Conservation (phyloP, 768 basidiomycete species). For the Imleria badia region DNA sequence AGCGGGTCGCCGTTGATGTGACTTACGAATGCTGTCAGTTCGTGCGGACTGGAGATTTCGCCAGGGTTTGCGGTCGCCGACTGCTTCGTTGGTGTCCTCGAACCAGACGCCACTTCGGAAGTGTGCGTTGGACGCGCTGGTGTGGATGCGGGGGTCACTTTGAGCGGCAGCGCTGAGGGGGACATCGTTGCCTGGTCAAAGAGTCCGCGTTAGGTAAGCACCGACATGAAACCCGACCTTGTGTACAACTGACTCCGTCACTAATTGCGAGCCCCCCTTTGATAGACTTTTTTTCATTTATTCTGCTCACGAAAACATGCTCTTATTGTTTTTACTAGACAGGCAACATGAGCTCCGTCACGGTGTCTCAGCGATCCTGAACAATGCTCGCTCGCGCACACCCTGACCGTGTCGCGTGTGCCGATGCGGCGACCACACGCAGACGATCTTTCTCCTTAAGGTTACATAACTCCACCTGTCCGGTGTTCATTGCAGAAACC, state of each 20-base stretch:
- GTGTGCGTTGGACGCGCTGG: slow-evolving; percentile 41
- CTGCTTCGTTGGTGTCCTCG: slow-evolving; percentile 51
- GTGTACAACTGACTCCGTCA: slow-evolving; percentile 1
- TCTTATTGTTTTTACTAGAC: slow-evolving; percentile 6
- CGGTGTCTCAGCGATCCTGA: neutral
- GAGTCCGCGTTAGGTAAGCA: slow-evolving; percentile 14
- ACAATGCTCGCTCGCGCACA: neutral
- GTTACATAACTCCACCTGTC: slow-evolving; percentile 15
- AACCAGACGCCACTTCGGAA: slow-evolving; percentile 22
- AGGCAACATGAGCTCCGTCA: neutral
- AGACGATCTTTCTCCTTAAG: slow-evolving; percentile 10
- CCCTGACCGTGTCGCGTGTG: slow-evolving; percentile 11
- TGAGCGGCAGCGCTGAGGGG: slow-evolving; percentile 66
- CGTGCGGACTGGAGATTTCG: slow-evolving; percentile 91
- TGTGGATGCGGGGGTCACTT: slow-evolving; percentile 55
- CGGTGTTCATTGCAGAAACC: slow-evolving; percentile 7
- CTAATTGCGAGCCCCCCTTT: neutral
- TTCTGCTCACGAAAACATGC: neutral
- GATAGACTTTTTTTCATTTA: neutral
- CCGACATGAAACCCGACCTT: slow-evolving; percentile 8
- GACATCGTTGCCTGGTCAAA: slow-evolving; percentile 33
- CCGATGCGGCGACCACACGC: slow-evolving; percentile 28
- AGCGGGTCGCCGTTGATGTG: slow-evolving; percentile 6
- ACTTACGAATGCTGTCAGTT: slow-evolving; percentile 91
- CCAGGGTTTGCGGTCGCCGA: slow-evolving; percentile 36